These are phyloP conservation scores for Akanthomyces lecanii DNA, from an alignment of 2,329 filamentous ascomycete genomes.

Conservation along the genomic window DNA sequence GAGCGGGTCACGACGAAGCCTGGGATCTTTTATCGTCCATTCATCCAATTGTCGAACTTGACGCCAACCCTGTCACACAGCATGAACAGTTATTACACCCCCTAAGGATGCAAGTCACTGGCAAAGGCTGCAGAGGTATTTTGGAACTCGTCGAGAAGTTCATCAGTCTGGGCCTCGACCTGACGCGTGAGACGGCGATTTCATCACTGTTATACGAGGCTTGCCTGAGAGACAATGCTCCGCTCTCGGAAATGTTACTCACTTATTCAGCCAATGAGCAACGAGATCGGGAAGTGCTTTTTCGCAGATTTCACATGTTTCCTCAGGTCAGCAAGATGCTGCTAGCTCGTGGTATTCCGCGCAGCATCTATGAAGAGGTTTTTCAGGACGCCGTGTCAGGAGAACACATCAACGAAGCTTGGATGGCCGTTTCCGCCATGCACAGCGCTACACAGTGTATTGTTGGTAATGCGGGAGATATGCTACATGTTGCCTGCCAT, in stretches of 20 bases:
- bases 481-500: background rate
- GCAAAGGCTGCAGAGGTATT: background rate
- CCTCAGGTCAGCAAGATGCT: background rate
- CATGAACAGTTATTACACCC: background rate
- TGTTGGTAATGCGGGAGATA: too few relatives aligned
- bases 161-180: background rate
- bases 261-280: background rate
- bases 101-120: accelerated
- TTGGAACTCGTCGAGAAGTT: background rate
- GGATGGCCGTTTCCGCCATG: background rate
- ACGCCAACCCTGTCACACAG: background rate
- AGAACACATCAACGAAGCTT: background rate
- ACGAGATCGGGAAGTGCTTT: background rate
- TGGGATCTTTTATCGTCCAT: constrained; percentile 1
- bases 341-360: background rate
- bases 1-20: background rate
- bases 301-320: accelerated
- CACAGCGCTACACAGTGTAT: background rate
- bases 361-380: background rate
- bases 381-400: background rate
- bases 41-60: background rate
- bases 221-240: background rate
- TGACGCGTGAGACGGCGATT: background rate
- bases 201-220: background rate
- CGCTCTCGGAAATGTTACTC: background rate